Evolutionary conservation across 176 grass and related monocot genomes (phyloP).

Genomic region (Pontederia crassipes): DNA sequence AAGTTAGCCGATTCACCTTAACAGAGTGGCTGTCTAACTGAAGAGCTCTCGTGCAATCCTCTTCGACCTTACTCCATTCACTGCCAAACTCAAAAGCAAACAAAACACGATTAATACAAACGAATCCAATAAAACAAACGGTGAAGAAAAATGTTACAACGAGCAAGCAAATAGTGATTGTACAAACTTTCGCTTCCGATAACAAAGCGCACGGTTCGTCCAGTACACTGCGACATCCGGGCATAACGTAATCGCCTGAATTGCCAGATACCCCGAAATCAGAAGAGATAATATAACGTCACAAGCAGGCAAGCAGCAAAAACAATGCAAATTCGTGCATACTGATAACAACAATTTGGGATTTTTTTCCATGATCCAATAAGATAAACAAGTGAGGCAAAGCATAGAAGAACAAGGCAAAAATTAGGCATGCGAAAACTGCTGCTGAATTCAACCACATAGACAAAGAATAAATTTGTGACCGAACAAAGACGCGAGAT

Average conservation of each 20-base stretch:
- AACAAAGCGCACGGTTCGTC: constrained; percentile 69
- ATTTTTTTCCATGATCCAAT: too few relatives aligned
- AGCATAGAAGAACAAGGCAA: too few relatives aligned
- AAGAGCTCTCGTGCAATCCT: constrained; percentile 76
- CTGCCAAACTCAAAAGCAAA: constrained; percentile 26
- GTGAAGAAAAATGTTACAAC: not conserved
- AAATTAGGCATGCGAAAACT: too few relatives aligned
- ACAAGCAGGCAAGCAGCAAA: not conserved
- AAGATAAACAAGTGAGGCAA: too few relatives aligned
- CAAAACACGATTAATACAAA: constrained; percentile 5
- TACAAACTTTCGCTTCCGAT: constrained; percentile 49
- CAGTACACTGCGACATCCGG: constrained; percentile 69
- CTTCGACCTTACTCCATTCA: constrained; percentile 77
- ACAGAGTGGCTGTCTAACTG: constrained; percentile 49
- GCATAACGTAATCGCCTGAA: constrained; percentile 73
- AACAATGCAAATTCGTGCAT: too few relatives aligned
- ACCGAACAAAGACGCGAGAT: too few relatives aligned
- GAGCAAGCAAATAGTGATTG: not conserved
- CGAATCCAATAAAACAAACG: not conserved
- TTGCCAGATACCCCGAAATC: constrained; percentile 5
- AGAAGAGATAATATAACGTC: not conserved
- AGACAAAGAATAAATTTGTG: too few relatives aligned
- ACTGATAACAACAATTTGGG: too few relatives aligned
- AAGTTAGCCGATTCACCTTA: constrained; percentile 34
- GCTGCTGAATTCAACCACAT: too few relatives aligned